Evolutionary conservation across 2,329 filamentous ascomycete species (phyloP), one percentile per base, ranked within the genome.

Genomic region (Colletotrichum brevisporum): DNA sequence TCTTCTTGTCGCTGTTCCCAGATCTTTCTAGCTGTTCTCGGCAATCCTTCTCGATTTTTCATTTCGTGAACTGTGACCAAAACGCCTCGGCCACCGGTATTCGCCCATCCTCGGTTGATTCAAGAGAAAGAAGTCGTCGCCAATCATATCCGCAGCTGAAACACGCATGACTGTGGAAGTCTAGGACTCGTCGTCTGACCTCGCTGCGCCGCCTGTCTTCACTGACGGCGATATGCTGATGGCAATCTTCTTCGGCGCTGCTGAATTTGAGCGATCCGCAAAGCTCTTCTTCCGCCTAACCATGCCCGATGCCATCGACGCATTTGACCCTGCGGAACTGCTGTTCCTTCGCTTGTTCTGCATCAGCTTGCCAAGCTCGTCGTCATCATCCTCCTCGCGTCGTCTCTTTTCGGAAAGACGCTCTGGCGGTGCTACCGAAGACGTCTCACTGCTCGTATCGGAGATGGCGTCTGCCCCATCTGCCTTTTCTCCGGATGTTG

Each of bases 371-470:
- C 91, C 90, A n/a, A 98, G 83, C 76, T 95, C 94, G 72, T 98
- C 95, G 64, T 97, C 95, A 53, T 98, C 95, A 71, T 97, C 94
- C 66, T 98, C 95, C 77, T 97, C 95, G 74, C 96, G 89, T 55
- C 95, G 89, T 55, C 95, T 91, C 81, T 98, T 98, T 78, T 97
- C 94, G 0, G 94, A 92, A 18, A 97, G 81, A 62, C 94, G 88
- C 79, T 97, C 94, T 0, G 91, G 92, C 4, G 91, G 89, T 21
- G 85, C 86, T 26, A 81, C 74, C 6, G 76, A 75, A 15, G 80
- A 73, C 31, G 78, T 50, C 39, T 62, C 60, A 24, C 61, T 69
- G 24, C 60, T 65, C 16, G 54, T 56, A n/a, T 71, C 64, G 18
- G 64, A 69, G 9, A 54, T 36, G 69, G 62, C 59, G 61, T 74